Evolutionary conservation across 2,329 filamentous ascomycete species (phyloP).

Genomic region (Neonectria hederae): DNA sequence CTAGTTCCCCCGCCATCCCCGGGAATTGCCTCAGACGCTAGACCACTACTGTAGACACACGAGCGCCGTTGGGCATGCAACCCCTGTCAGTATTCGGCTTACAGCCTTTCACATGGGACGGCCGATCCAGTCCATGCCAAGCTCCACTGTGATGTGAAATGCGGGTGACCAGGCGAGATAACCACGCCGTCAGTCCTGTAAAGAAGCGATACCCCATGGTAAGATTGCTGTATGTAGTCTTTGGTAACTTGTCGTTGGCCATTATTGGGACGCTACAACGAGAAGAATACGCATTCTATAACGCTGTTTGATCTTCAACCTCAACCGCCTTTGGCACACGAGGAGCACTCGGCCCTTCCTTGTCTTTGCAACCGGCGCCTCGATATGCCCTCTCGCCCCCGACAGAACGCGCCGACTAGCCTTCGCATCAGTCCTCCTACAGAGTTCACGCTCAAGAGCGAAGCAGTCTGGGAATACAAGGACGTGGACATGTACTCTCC

Average conservation of each 20-base stretch:
- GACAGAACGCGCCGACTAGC: constrained; percentile 31
- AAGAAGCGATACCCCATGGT: neutral
- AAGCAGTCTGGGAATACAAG: constrained; percentile 4
- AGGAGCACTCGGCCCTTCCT: neutral
- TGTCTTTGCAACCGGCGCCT: constrained; percentile 3
- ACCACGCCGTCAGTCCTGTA: neutral
- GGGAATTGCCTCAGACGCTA: neutral
- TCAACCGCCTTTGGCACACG: neutral
- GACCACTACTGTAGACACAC: no score
- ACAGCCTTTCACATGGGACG: neutral
- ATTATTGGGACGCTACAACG: neutral
- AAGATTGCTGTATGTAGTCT: neutral
- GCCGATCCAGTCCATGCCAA: neutral
- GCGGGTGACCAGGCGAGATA: neutral
- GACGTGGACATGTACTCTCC: constrained; percentile 43
- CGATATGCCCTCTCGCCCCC: constrained; percentile 40
- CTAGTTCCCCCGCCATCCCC: neutral
- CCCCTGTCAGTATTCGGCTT: neutral
- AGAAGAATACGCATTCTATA: neutral
- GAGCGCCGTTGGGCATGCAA: neutral
- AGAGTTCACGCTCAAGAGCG: constrained; percentile 28
- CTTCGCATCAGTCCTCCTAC: constrained; percentile 34
- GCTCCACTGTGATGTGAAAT: neutral
- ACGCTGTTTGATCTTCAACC: neutral
- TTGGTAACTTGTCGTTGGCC: neutral